Percentiles rank a stretch among this genome's conserved stretches.
These are phyloP conservation scores for Macrolepiota dolichaula DNA, from an alignment of 768 basidiomycete genomes.

Conservation along the genomic window DNA sequence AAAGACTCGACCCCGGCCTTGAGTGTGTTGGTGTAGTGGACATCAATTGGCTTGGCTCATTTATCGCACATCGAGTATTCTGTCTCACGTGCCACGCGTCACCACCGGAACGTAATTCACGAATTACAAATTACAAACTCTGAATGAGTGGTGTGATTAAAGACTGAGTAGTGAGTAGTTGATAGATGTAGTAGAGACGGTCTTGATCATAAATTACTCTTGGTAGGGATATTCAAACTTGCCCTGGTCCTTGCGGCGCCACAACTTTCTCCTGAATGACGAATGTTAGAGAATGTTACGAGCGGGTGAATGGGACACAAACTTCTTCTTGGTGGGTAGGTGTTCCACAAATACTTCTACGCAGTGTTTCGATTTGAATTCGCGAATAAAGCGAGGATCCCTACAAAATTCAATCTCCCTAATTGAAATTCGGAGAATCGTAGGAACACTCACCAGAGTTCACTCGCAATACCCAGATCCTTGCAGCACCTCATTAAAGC, in stretches of 20 bases:
- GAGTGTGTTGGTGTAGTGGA: slow-evolving; percentile 18
- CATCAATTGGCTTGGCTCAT: background rate
- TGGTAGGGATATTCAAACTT: slow-evolving; percentile 89
- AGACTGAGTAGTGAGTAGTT: background rate
- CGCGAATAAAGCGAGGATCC: slow-evolving; percentile 95
- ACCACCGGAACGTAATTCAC: background rate
- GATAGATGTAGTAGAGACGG: background rate
- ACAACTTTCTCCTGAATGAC: slow-evolving; percentile 76
- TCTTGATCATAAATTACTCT: slow-evolving; percentile 40
- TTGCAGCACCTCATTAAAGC: slow-evolving; percentile 98
- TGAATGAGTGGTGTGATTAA: background rate
- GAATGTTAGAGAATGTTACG: background rate
- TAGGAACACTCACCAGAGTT: slow-evolving; percentile 69
- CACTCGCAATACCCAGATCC: slow-evolving; percentile 92
- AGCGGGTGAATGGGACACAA: slow-evolving; percentile 25
- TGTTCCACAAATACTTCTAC: slow-evolving; percentile 87
- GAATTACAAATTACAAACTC: background rate
- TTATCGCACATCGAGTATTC: background rate
- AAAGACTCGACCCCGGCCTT: slow-evolving; percentile 45
- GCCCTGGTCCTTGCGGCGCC: slow-evolving; percentile 83
- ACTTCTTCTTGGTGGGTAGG: slow-evolving; percentile 87
- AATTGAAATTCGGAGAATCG: background rate
- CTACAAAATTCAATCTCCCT: slow-evolving; percentile 30
- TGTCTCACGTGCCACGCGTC: background rate
- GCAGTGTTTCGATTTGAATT: slow-evolving; percentile 84